These are phyloP conservation scores for Camelina neglecta DNA, from an alignment of 345 rosid genomes.

Conservation along the genomic window DNA sequence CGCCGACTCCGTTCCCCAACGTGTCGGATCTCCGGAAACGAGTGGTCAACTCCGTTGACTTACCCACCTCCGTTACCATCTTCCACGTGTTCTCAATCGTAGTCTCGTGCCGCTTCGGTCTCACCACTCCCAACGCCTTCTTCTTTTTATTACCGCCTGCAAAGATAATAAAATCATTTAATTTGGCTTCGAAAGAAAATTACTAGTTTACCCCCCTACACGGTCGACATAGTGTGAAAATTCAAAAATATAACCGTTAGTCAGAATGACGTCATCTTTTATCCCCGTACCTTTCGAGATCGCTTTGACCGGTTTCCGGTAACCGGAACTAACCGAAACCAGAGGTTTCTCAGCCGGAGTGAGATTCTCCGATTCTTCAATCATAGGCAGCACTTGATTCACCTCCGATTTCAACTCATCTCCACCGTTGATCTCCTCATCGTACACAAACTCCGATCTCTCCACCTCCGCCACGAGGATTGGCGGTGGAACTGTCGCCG, in stretches of 20 bases:
- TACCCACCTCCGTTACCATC: conserved; percentile 44
- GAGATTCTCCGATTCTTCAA: conserved; percentile 44
- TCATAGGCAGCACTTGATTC: conserved; percentile 37
- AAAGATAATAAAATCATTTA: too few species aligned
- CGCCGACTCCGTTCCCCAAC: neutral
- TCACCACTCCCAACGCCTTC: conserved; percentile 33
- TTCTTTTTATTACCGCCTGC: neutral
- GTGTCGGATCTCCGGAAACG: conserved; percentile 56
- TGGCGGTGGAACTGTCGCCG: neutral
- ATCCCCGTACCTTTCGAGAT: conserved; percentile 60
- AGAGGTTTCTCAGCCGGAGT: conserved; percentile 57
- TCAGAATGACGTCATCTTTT: conserved; percentile 8
- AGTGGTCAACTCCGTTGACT: conserved; percentile 57
- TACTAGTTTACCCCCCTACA: neutral
- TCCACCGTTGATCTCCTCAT: conserved; percentile 27
- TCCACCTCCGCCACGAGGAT: neutral
- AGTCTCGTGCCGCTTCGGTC: conserved; percentile 30
- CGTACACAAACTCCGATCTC: conserved; percentile 6
- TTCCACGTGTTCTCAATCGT: conserved; percentile 15
- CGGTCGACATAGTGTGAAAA: neutral
- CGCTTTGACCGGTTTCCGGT: conserved; percentile 45
- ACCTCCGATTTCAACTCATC: conserved; percentile 50
- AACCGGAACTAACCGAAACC: conserved; percentile 29
- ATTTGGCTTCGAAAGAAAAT: neutral
- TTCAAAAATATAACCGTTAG: conserved; percentile 37